Evolutionary conservation across 805 yeast genomes (phyloP), one percentile per base, ranked within the genome.

Genomic region (Lipomyces mesembrius): DNA sequence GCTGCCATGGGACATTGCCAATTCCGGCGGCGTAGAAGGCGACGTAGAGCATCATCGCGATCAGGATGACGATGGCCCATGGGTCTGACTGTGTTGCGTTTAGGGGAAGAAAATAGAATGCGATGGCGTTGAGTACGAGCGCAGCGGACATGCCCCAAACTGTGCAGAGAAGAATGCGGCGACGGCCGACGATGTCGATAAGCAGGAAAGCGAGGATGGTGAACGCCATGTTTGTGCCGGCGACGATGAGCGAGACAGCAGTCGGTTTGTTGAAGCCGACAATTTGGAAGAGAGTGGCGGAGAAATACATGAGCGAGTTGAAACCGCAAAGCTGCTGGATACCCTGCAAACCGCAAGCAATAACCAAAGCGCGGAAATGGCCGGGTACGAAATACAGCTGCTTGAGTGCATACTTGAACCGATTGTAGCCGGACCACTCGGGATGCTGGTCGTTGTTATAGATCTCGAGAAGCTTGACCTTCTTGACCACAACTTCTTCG

Each of bases 1-100:
- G 98, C 77, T 94, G 97, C 99, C 99, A 94, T 64, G 98, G 98
- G 63, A 92, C 95, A 78, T 94, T 93, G 80, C 99, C 99, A 72
- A 93, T 91, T 72, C 98, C 98, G 72, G 91, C 82, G 59, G 98
- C 97, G 77, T 93, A 94, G 62, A 89, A 87, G 2, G 97, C 97
- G 57, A 93, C 97, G 76, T 83, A 95, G 53, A 87, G 77, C 70
- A 94, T 91, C 91, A 93, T 92, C 62, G 92, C 88, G 51, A 92
- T 83, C 70, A 95, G 89, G 63, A 94, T 87, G 17, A 93, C 87
- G 69, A 90, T 85, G 25, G 97, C 97, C 97, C 98, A 93, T 6
- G 73, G 64, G 34, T 69, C 64, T 2, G 66, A 25, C 17, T 60
- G 60, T 2, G 74, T 63, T 2, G 92, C 87, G 17, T 78, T 76